These are phyloP conservation scores for Dendrobium catenatum DNA, from an alignment of 106 monocot genomes.

Conservation along the genomic window DNA sequence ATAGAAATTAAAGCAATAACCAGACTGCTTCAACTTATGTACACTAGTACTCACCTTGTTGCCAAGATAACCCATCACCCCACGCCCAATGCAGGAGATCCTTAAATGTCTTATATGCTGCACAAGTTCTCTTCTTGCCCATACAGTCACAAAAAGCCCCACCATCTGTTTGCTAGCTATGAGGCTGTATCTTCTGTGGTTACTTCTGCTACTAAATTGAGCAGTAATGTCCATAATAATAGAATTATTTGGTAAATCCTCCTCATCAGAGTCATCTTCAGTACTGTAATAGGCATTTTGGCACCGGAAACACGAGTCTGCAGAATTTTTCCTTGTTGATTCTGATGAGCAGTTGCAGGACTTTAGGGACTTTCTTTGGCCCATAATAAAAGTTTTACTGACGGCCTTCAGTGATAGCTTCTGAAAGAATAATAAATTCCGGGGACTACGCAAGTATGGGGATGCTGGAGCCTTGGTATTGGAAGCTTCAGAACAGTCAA, in stretches of 20 bases:
- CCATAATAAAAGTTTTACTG: conserved; percentile 47
- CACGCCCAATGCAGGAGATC: conserved; percentile 47
- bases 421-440: conserved; percentile 43
- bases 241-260: conserved; percentile 21
- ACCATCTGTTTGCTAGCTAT: conserved; percentile 73
- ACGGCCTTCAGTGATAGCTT: conserved; percentile 53
- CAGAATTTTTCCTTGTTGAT: conserved; percentile 23
- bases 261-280: conserved; percentile 32
- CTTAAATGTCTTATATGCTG: conserved; percentile 58
- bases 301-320: conserved; percentile 44
- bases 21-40: neutral
- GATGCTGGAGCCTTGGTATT: neutral
- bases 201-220: conserved; percentile 1
- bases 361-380: conserved; percentile 39
- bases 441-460: conserved; percentile 7
- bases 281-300: conserved; percentile 15
- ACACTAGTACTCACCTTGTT: conserved; percentile 49
- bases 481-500: conserved; percentile 11
- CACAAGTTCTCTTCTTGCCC: conserved; percentile 58
- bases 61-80: conserved; percentile 70
- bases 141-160: conserved; percentile 65
- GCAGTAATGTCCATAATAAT: conserved; percentile 13
- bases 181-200: conserved; percentile 48
- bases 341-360: conserved; percentile 66
- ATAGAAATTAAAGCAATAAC: neutral